A percentile compares a stretch with the other conserved stretches of the same genome.
Conservation (phyloP, 208 protist genomes). For the Acanthamoeba divionensis region DNA sequence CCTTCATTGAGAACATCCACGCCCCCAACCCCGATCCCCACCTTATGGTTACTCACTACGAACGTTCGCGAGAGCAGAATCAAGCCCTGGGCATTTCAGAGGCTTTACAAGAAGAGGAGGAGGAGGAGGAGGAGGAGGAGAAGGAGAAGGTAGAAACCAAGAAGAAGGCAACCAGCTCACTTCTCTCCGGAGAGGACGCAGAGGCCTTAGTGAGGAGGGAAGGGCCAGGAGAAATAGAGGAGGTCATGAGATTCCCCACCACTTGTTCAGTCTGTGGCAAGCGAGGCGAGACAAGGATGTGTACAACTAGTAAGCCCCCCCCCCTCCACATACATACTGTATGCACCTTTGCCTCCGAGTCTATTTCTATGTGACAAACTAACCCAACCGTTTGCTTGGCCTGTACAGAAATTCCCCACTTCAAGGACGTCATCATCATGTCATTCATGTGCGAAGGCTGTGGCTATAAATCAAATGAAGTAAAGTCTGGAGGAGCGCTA, state of each 20-base stretch:
- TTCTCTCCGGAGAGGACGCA: neutral
- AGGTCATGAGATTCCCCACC: slow-evolving; percentile 59
- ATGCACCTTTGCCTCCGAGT: neutral
- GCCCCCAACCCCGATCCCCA: slow-evolving; percentile 80
- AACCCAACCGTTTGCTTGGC: neutral
- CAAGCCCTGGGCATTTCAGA: slow-evolving; percentile 75
- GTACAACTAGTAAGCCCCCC: slow-evolving; percentile 29
- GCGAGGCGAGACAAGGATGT: slow-evolving; percentile 52
- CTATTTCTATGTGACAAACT: slow-evolving; percentile 6
- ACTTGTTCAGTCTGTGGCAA: slow-evolving; percentile 62
- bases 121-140: neutral
- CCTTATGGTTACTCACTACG: slow-evolving; percentile 75
- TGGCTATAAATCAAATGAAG: slow-evolving; percentile 80
- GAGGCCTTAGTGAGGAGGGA: neutral
- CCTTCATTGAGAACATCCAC: slow-evolving; percentile 78
- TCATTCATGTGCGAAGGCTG: slow-evolving; percentile 78
- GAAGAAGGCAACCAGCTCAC: neutral
- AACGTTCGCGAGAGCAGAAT: slow-evolving; percentile 79
- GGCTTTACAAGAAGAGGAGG: slow-evolving; percentile 21
- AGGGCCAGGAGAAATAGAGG: neutral
- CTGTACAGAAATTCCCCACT: slow-evolving; percentile 81
- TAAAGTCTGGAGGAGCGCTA: slow-evolving; percentile 83
- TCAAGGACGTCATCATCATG: slow-evolving; percentile 86
- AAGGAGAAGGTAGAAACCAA: neutral
- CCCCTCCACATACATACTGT: neutral